phyloP scores from a whole-genome alignment of 2,329 filamentous ascomycete genomes.

The Rachicladosporium sp. region DNA sequence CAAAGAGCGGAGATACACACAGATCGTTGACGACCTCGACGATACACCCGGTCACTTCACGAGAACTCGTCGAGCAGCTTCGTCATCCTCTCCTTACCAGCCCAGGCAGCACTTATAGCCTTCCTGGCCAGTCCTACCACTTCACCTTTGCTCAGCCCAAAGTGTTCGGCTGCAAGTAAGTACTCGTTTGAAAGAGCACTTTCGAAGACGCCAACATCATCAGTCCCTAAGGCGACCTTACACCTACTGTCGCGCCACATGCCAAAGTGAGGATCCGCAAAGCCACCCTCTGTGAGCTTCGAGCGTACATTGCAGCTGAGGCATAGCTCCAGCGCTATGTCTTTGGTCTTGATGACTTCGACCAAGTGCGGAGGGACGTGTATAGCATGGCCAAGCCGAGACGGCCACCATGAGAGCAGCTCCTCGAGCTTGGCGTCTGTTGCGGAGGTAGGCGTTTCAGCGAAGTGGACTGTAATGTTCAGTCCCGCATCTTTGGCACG shows the following conservation, averaged over 20 bases:
- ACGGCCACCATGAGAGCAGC: constrained; percentile 53
- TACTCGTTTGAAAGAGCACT: constrained; percentile 69
- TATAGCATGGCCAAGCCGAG: constrained; percentile 67
- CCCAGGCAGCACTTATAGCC: constrained; percentile 55
- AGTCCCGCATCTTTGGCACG: constrained; percentile 45
- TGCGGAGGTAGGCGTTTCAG: constrained; percentile 50
- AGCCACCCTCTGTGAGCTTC: constrained; percentile 55
- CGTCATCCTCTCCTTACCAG: constrained; percentile 47
- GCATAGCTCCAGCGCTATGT: constrained; percentile 61
- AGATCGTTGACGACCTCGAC: too few species aligned
- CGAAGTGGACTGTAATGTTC: constrained; percentile 64
- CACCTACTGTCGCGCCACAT: constrained; percentile 51
- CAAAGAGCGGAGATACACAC: too few species aligned
- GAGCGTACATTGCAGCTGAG: constrained; percentile 71
- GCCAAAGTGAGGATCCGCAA: constrained; percentile 62
- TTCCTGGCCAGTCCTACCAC: constrained; percentile 47
- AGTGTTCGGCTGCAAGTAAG: constrained; percentile 57
- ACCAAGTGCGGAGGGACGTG: constrained; percentile 54
- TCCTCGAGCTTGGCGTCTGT: constrained; percentile 48
- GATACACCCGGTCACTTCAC: too few species aligned
- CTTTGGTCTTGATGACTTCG: constrained; percentile 39
- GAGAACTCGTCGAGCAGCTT: constrained; percentile 28
- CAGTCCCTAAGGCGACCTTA: constrained; percentile 62
- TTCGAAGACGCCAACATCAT: constrained; percentile 72
- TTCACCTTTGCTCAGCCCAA: constrained; percentile 40